Conservation (phyloP, 176 grass and related monocot genomes). For the Calamus simplicifolius region DNA sequence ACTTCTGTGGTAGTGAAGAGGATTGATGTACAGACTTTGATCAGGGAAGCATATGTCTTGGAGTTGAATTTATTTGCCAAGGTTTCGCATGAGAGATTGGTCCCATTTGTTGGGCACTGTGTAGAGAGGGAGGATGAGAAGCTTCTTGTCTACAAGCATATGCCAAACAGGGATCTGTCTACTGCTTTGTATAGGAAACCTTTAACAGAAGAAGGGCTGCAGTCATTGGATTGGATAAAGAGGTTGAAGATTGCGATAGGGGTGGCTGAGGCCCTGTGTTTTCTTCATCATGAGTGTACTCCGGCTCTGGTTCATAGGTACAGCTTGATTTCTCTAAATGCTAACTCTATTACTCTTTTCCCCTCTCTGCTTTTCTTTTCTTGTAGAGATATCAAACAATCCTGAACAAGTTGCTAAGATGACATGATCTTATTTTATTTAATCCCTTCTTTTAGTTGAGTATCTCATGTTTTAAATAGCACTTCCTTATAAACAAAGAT, state of each 20-base stretch:
- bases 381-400: too few relatives aligned
- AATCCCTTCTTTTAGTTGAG: too few relatives aligned
- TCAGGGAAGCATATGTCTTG: conserved; percentile 26
- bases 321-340: not conserved
- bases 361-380: too few relatives aligned
- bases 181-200: conserved; percentile 47
- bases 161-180: conserved; percentile 74
- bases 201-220: conserved; percentile 21
- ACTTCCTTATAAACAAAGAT: too few relatives aligned
- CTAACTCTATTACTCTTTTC: not conserved
- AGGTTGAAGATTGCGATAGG: conserved; percentile 83
- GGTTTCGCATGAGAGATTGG: conserved; percentile 41
- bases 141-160: conserved; percentile 62
- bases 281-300: conserved; percentile 72
- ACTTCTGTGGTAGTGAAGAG: conserved; percentile 59
- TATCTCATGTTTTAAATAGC: too few relatives aligned
- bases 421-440: too few relatives aligned
- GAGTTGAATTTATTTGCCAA: conserved; percentile 51
- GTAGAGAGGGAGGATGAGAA: conserved; percentile 42
- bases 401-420: too few relatives aligned
- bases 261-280: conserved; percentile 70
- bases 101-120: conserved; percentile 61
- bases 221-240: conserved; percentile 91
- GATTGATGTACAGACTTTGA: conserved; percentile 22
- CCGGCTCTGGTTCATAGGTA: conserved; percentile 89